Percentiles rank a stretch among this genome's conserved stretches.
phyloP scores from a whole-genome alignment of 371 early-diverging fungal genomes.

The Blakeslea trispora region DNA sequence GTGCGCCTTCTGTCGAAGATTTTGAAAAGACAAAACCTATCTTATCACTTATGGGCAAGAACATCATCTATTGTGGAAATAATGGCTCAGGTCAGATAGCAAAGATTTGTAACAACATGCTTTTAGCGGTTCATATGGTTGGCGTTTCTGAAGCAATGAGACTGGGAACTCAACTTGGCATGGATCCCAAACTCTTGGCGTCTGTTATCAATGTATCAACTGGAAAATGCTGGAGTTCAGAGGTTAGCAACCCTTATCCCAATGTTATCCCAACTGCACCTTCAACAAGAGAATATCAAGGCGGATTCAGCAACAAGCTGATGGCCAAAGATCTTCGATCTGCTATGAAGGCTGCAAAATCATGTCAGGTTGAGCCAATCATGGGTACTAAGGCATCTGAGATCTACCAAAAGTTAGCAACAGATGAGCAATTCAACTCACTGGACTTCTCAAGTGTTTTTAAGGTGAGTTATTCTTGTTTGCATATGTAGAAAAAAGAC shows the following conservation, averaged over 20 bases:
- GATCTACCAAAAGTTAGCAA: constrained; percentile 73
- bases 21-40: constrained; percentile 71
- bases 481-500: no score
- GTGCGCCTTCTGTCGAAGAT: constrained; percentile 59
- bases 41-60: constrained; percentile 88
- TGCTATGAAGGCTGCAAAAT: constrained; percentile 86
- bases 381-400: constrained; percentile 80
- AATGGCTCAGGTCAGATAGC: constrained; percentile 92
- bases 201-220: constrained; percentile 86
- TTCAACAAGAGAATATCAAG: constrained; percentile 80
- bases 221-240: constrained; percentile 93
- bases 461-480: no score
- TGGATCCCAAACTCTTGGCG: constrained; percentile 87
- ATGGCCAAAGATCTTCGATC: constrained; percentile 96
- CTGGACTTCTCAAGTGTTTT: constrained; percentile 82
- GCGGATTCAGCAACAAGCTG: constrained; percentile 87
- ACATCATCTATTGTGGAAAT: constrained; percentile 89
- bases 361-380: constrained; percentile 68
- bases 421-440: constrained; percentile 54
- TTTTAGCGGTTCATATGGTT: constrained; percentile 93
- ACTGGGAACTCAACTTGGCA: constrained; percentile 84
- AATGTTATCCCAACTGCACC: constrained; percentile 84
- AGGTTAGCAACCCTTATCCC: constrained; percentile 92
- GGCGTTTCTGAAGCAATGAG: constrained; percentile 93
- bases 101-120: constrained; percentile 97